Evolutionary conservation across 495 filamentous ascomycete genomes (phyloP).

Genomic region (Venustampulla echinocandica): DNA sequence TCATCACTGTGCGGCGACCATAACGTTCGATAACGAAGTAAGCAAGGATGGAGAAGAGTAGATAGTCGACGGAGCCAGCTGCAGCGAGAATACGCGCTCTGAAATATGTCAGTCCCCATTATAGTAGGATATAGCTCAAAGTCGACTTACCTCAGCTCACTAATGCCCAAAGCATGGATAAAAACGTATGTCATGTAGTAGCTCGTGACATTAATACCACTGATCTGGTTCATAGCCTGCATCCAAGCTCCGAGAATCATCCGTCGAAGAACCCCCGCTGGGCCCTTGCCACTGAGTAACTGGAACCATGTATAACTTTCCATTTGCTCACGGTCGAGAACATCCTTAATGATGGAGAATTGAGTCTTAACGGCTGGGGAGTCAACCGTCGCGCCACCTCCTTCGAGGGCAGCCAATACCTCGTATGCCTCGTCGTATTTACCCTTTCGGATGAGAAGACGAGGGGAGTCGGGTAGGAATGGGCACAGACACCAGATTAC

Average conservation of each 20-base stretch:
- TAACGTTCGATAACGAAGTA: constrained; percentile 72
- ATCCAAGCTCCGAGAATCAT: constrained; percentile 50
- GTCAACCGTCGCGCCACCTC: constrained; percentile 44
- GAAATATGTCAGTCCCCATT: too few relatives aligned
- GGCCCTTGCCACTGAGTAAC: constrained; percentile 5
- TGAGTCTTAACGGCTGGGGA: constrained; percentile 37
- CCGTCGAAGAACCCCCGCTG: constrained; percentile 22
- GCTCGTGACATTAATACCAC: constrained; percentile 68
- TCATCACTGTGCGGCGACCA: constrained; percentile 60
- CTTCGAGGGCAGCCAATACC: constrained; percentile 60
- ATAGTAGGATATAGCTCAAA: constrained; percentile 10
- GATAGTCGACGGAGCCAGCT: constrained; percentile 60
- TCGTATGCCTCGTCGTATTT: constrained; percentile 56
- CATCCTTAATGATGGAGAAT: constrained; percentile 45
- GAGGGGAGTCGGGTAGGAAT: constrained; percentile 65
- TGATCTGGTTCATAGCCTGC: constrained; percentile 71
- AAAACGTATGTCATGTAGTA: constrained; percentile 70
- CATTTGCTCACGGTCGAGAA: constrained; percentile 9
- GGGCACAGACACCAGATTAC: constrained; percentile 53
- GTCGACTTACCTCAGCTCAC: neutral
- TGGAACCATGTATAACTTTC: constrained; percentile 6
- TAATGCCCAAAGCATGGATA: constrained; percentile 50
- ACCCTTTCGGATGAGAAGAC: constrained; percentile 59
- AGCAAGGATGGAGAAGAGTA: constrained; percentile 59
- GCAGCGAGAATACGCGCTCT: constrained; percentile 59